Conservation (phyloP, 176 grass and related monocot genomes). For the Ensete ventricosum region DNA sequence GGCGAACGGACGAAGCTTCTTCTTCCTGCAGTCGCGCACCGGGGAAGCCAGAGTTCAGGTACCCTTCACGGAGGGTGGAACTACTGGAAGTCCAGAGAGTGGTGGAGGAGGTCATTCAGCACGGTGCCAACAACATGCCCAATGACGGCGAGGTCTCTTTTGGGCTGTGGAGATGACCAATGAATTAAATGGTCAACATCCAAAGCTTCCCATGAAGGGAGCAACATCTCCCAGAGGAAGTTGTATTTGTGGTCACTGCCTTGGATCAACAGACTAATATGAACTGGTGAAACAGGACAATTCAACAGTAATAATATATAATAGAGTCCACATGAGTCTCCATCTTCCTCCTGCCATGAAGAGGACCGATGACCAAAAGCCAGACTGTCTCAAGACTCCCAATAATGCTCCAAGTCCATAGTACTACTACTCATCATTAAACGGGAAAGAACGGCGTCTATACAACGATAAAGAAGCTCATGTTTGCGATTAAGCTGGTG, state of each 20-base stretch:
- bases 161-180: slow-evolving; percentile 5
- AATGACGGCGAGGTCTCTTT: not conserved
- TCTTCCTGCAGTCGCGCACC: not conserved
- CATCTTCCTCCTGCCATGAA: not conserved
- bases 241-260: not conserved
- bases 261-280: no score
- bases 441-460: no score
- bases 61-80: slow-evolving; percentile 7
- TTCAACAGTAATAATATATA: no score
- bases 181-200: not conserved
- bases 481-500: no score
- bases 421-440: no score
- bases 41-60: not conserved
- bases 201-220: not conserved
- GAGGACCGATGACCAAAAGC: not conserved
- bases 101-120: slow-evolving; percentile 12
- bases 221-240: not conserved
- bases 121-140: slow-evolving; percentile 3
- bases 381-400: not conserved
- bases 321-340: not conserved
- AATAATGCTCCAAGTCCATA: no score
- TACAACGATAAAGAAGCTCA: no score
- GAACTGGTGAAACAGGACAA: no score
- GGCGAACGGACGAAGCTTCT: not conserved
- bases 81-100: slow-evolving; percentile 14